Base-by-base conservation (phyloP, 352 stramenopile genomes). In the Globisporangium rhizosaccharum region DNA sequence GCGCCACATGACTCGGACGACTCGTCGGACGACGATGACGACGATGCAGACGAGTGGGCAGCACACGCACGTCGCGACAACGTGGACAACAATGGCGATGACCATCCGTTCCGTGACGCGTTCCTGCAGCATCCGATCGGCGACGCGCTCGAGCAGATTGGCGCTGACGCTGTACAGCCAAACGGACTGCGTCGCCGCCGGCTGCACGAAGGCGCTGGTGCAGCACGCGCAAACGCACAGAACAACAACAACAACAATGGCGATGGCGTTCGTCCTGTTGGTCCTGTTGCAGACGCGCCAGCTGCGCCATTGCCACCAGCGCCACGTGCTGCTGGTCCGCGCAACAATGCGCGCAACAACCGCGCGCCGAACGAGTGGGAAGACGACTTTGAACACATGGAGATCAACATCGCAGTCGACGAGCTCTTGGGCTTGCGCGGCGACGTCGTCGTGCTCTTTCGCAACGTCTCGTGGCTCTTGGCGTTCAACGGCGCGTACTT, bases 401-500 rank as follows among this genome's bases (percentile, higher is more conserved):
- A 97, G 66, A 92, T 97, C 56, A 97, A 97, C 61, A 92, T 99
- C 41, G 94, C 96, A 0, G 85, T 99, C 67, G 96, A 99, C 64
- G 96, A 99, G 65, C 72, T 99, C 1, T 68, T 99, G n/a, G 97
- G 97, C 10, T 75, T 99, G 23, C 90, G 96, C 46, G 97, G 97
- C 3, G 96, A 98, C 33, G 71, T 98, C 44, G 71, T 94, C 51
- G 87, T 96, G 28, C 70, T 99, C 7, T 87, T 99, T 60, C 88
- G 96, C 25, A 99, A 99, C 63, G 82, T 99, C 5, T 92, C 97
- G 51, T 99, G 96, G 95, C 73, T 99, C 3, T 59, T 99, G 37
- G 92, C 96, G 12, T 99, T 99, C 74, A 98, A 99, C 66, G 96
- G 94, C 15, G 90, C 96, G 1, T 99, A 98, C 68, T 75, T 99